phyloP scores from a whole-genome alignment of 202 grass and related monocot species.

The Miscanthus sacchariflorus region DNA sequence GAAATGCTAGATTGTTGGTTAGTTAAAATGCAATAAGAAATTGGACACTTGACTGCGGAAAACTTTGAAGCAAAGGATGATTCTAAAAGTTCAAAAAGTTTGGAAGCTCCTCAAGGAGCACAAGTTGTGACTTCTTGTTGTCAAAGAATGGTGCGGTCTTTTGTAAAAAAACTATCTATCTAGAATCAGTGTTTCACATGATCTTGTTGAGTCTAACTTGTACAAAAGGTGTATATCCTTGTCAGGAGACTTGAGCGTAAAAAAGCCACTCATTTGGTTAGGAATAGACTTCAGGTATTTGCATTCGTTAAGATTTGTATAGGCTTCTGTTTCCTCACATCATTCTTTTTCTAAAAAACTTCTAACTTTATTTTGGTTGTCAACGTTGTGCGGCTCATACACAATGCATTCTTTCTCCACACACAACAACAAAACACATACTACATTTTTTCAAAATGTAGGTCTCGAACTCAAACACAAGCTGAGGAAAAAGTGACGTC shows the following conservation, averaged over 20 bases:
- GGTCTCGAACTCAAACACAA: no score
- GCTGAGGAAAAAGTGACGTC: no score
- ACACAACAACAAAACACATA: no score
- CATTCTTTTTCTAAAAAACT: no score
- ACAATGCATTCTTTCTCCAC: no score
- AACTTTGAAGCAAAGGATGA: constrained; percentile 53
- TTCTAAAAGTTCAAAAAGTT: constrained; percentile 31
- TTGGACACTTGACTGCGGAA: constrained; percentile 21
- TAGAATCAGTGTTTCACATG: constrained; percentile 62
- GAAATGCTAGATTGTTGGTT: no score
- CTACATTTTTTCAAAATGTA: no score
- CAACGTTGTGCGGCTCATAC: no score
- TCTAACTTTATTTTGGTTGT: no score
- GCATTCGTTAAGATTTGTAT: constrained; percentile 11
- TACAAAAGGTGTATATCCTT: constrained; percentile 67
- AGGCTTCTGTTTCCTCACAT: background rate
- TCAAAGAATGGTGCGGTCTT: constrained; percentile 51
- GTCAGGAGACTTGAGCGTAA: constrained; percentile 47
- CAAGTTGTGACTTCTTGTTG: constrained; percentile 31
- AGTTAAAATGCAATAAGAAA: no score
- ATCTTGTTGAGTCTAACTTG: constrained; percentile 68
- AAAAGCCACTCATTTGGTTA: constrained; percentile 36
- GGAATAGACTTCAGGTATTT: constrained; percentile 46
- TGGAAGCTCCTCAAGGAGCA: constrained; percentile 39
- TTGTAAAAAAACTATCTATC: constrained; percentile 66